These are phyloP conservation scores for Cyclotella cryptica DNA, from an alignment of 108 stramenopile species.

Conservation along the genomic window DNA sequence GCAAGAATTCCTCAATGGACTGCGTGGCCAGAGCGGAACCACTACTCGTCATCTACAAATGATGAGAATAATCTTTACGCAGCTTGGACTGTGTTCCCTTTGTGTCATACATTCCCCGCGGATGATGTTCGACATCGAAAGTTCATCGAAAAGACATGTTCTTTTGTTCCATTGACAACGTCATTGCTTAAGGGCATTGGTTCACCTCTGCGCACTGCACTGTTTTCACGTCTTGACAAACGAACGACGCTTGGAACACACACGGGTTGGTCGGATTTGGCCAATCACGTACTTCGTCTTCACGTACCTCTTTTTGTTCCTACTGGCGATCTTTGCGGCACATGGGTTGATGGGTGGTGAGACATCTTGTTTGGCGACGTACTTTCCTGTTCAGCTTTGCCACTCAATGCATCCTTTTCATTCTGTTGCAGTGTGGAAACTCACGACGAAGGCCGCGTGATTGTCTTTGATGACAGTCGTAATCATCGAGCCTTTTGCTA, in stretches of 20 bases:
- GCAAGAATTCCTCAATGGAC: conserved; percentile 81
- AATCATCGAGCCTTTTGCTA: conserved; percentile 96
- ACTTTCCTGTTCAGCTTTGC: no score
- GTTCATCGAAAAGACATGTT: conserved; percentile 82
- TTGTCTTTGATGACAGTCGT: conserved; percentile 95
- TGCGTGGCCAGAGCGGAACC: conserved; percentile 92
- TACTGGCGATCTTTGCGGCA: conserved; percentile 77
- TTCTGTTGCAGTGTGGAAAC: conserved; percentile 58
- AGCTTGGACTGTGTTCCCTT: conserved; percentile 93
- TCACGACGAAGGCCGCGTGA: conserved; percentile 78
- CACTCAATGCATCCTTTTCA: neutral
- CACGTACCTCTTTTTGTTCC: conserved; percentile 94
- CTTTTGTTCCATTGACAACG: conserved; percentile 82
- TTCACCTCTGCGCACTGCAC: conserved; percentile 85
- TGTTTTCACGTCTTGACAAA: conserved; percentile 90
- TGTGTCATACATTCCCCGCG: conserved; percentile 95
- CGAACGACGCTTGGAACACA: conserved; percentile 90
- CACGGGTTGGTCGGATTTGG: conserved; percentile 96
- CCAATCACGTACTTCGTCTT: conserved; percentile 94
- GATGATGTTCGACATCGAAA: conserved; percentile 62
- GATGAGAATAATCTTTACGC: conserved; percentile 34
- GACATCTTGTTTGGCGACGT: neutral
- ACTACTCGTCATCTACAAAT: conserved; percentile 57
- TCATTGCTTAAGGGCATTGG: conserved; percentile 56
- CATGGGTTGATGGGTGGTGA: conserved; percentile 94